Percentiles rank a stretch among this genome's conserved stretches.
Evolutionary conservation across 257 asterid genomes (phyloP).

Genomic region (Paulownia fortunei): DNA sequence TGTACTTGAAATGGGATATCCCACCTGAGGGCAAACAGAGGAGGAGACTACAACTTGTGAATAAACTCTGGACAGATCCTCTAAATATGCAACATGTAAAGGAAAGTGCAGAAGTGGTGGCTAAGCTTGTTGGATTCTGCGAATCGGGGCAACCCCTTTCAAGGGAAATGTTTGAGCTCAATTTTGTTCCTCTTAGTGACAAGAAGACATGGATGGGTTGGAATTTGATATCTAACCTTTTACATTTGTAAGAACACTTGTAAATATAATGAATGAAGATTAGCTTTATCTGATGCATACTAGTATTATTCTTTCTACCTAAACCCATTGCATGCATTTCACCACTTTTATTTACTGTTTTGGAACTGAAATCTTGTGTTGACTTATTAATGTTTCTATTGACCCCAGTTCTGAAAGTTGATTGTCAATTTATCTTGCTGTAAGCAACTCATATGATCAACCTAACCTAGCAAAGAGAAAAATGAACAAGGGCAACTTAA

Average conservation of each 20-base stretch:
- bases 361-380: too few species aligned
- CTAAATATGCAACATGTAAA: conserved; percentile 71
- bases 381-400: too few species aligned
- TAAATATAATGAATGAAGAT: conserved; percentile 5
- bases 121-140: conserved; percentile 90
- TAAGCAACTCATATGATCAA: too few species aligned
- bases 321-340: neutral
- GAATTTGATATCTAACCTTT: conserved; percentile 77
- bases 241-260: conserved; percentile 56
- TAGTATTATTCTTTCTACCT: neutral
- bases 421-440: too few species aligned
- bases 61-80: conserved; percentile 90
- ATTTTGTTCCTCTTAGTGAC: conserved; percentile 77
- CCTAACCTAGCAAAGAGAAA: too few species aligned
- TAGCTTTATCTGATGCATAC: neutral
- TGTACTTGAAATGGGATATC: conserved; percentile 85
- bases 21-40: conserved; percentile 77
- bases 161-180: conserved; percentile 89
- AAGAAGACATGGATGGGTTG: conserved; percentile 92
- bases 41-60: conserved; percentile 79
- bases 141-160: conserved; percentile 75
- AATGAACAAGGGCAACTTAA: too few species aligned
- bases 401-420: too few species aligned
- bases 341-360: too few species aligned
- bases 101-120: conserved; percentile 94